Evolutionary conservation across 2,329 filamentous ascomycete genomes (phyloP).

Genomic region (Pseudogymnoascus sp.): DNA sequence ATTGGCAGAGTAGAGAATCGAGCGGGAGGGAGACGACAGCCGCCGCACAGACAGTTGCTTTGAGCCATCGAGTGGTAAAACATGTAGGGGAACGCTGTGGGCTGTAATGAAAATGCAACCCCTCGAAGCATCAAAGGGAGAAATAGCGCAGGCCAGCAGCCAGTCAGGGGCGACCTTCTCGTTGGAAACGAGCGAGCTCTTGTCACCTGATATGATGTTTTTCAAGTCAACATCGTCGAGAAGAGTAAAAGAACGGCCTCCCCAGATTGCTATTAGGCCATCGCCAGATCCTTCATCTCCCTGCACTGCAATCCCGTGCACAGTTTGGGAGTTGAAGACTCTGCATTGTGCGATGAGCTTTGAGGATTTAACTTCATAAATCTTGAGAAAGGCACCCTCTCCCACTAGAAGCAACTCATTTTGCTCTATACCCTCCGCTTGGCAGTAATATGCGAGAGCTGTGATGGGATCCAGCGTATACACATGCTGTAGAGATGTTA

Average conservation of each 20-base stretch:
- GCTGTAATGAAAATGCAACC: constrained; percentile 64
- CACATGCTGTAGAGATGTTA: constrained; percentile 21
- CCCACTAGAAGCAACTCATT: constrained; percentile 43
- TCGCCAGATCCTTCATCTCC: constrained; percentile 15
- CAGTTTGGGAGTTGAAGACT: constrained; percentile 58
- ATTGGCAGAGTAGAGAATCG: constrained; percentile 81
- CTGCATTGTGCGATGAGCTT: constrained; percentile 34
- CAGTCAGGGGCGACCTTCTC: constrained; percentile 57
- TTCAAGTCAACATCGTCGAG: constrained; percentile 26
- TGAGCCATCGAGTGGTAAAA: constrained; percentile 26
- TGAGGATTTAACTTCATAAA: constrained; percentile 35
- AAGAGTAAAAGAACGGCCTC: constrained; percentile 44
- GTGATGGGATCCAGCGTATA: constrained; percentile 43
- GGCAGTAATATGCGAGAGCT: constrained; percentile 44
- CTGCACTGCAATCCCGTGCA: constrained; percentile 60
- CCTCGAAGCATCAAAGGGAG: constrained; percentile 31
- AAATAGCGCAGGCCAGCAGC: constrained; percentile 61
- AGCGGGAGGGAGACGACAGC: constrained; percentile 58
- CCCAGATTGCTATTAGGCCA: constrained; percentile 55
- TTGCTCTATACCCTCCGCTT: constrained; percentile 17
- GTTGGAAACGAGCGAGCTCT: constrained; percentile 16
- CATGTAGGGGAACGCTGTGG: constrained; percentile 68
- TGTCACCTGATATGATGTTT: constrained; percentile 11
- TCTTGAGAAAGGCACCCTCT: constrained; percentile 49
- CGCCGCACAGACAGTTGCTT: constrained; percentile 35